Percentiles rank a stretch among this genome's conserved stretches.
Conservation (phyloP, 495 filamentous ascomycete species). For the Ramalina intermedia region DNA sequence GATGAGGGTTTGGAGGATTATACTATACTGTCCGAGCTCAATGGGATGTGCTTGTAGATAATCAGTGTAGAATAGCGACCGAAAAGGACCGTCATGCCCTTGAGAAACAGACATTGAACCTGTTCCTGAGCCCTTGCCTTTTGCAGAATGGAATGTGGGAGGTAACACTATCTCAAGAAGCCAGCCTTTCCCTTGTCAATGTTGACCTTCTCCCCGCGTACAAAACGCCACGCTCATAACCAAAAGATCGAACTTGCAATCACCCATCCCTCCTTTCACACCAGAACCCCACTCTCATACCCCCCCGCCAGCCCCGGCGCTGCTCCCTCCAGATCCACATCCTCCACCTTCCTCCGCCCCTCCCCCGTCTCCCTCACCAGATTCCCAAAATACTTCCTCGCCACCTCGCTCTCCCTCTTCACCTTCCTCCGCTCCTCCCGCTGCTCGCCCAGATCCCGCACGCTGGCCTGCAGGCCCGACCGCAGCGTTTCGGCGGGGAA, state of each 20-base stretch:
- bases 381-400: conserved; percentile 76
- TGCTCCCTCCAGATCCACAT: conserved; percentile 66
- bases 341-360: conserved; percentile 56
- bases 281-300: conserved; percentile 13
- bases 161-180: neutral
- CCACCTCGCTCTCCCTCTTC: conserved; percentile 57
- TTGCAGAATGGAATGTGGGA: neutral
- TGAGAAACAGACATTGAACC: too few relatives aligned
- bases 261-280: neutral
- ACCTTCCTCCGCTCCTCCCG: conserved; percentile 68
- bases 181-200: neutral
- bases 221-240: too few relatives aligned
- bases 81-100: too few relatives aligned
- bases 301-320: conserved; percentile 30
- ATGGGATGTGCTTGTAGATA: too few relatives aligned
- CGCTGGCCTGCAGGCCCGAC: conserved; percentile 60
- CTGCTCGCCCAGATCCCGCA: conserved; percentile 64
- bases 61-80: too few relatives aligned
- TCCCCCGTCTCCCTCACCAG: conserved; percentile 61
- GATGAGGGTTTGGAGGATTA: too few relatives aligned
- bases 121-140: too few relatives aligned
- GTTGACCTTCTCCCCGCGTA: too few relatives aligned
- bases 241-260: too few relatives aligned
- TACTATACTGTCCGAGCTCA: too few relatives aligned
- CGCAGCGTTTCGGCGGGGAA: conserved; percentile 72